phyloP scores from a whole-genome alignment of 129 eudicot species.

The Oenanthe sinensis region DNA sequence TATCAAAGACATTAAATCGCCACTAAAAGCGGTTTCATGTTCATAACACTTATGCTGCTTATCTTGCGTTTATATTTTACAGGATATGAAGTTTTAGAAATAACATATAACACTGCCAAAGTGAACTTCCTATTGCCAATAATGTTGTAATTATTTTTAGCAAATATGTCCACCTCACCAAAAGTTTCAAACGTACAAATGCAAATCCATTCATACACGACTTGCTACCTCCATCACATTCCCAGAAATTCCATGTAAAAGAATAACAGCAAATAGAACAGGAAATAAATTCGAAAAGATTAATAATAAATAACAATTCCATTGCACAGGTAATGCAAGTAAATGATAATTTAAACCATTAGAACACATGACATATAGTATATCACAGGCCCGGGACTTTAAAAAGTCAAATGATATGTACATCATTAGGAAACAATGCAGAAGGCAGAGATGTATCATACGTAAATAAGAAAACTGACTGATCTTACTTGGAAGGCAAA shows the following conservation, averaged over 20 bases:
- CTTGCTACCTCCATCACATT: neutral
- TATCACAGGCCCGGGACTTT: neutral
- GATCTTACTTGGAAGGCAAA: conserved; percentile 48
- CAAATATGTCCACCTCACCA: neutral
- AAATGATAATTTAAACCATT: neutral
- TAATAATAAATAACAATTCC: neutral
- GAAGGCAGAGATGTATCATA: neutral
- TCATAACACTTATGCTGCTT: neutral
- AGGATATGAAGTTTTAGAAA: neutral
- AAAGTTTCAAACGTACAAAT: neutral
- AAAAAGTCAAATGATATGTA: neutral
- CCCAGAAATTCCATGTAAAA: neutral
- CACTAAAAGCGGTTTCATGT: neutral
- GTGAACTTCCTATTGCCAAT: neutral
- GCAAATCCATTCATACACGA: neutral
- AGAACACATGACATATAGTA: neutral
- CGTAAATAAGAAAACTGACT: neutral
- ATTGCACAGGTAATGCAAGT: neutral
- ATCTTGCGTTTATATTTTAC: neutral
- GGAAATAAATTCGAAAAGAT: neutral
- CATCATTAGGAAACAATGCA: neutral
- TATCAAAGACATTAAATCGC: neutral
- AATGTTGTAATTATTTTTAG: no score
- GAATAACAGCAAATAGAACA: neutral
- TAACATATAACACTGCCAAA: neutral